A percentile compares a stretch with the other conserved stretches of the same genome.
These are phyloP conservation scores for Ceratocystis ficicola DNA, from an alignment of 2,329 filamentous ascomycete species.

Conservation along the genomic window DNA sequence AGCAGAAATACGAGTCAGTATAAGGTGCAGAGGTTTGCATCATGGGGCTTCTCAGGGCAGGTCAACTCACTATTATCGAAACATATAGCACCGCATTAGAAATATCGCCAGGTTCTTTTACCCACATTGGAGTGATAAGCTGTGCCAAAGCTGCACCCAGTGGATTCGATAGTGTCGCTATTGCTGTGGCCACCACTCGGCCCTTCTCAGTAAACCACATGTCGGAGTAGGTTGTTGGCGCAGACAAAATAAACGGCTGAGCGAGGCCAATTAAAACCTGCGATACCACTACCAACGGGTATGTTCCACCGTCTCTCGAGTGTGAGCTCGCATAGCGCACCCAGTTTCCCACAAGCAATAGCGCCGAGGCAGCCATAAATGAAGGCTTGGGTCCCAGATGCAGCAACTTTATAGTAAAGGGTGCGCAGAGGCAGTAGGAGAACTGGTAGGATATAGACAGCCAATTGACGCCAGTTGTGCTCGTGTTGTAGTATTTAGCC, in stretches of 20 bases:
- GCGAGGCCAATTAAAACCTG: constrained; percentile 81
- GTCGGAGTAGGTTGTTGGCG: constrained; percentile 83
- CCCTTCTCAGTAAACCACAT: constrained; percentile 74
- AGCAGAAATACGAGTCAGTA: background rate
- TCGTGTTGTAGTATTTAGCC: constrained; percentile 62
- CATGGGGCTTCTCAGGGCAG: background rate
- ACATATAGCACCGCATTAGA: constrained; percentile 77
- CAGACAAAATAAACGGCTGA: constrained; percentile 83
- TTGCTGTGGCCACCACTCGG: constrained; percentile 73
- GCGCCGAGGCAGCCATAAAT: constrained; percentile 58
- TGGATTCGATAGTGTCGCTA: constrained; percentile 77
- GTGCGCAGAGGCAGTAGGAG: constrained; percentile 61
- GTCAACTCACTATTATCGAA: constrained; percentile 58
- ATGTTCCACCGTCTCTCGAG: constrained; percentile 45
- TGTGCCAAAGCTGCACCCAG: constrained; percentile 82
- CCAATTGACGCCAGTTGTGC: constrained; percentile 78
- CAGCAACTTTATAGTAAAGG: constrained; percentile 62
- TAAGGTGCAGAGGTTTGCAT: background rate
- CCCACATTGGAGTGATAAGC: constrained; percentile 71
- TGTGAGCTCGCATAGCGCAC: constrained; percentile 64
- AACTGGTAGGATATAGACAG: constrained; percentile 79
- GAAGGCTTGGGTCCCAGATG: constrained; percentile 69
- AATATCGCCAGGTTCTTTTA: constrained; percentile 48
- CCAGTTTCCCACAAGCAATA: constrained; percentile 81
- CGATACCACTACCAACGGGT: constrained; percentile 72